Conservation (phyloP, 352 stramenopile genomes). For the Phytophthora podocarpi region DNA sequence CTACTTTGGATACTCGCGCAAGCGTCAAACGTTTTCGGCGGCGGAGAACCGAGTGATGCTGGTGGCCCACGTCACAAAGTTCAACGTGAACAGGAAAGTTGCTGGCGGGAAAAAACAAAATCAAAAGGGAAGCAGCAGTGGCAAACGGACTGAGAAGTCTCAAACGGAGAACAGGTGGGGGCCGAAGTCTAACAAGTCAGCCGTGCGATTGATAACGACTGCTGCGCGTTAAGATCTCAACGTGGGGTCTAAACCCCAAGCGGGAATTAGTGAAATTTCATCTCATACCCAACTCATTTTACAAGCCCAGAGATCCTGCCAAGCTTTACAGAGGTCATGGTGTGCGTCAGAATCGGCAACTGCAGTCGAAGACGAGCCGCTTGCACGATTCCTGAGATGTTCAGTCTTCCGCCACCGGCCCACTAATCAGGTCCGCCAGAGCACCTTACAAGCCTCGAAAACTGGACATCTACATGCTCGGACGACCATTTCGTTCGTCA, state of each 20-base stretch:
- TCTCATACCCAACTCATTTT: no score
- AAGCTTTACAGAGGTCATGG: no score
- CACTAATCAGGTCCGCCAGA: no score
- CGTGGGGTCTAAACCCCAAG: no score
- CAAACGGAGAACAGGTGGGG: conserved; percentile 13
- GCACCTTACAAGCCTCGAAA: no score
- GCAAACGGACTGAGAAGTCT: conserved; percentile 11
- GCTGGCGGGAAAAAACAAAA: neutral
- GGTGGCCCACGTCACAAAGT: conserved; percentile 53
- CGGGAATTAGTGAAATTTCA: no score
- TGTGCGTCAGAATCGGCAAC: no score
- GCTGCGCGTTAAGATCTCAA: neutral
- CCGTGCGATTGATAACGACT: neutral
- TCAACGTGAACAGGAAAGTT: conserved; percentile 32
- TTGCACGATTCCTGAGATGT: no score
- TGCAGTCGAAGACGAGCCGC: no score
- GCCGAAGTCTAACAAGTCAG: conserved; percentile 19
- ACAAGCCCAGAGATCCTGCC: no score
- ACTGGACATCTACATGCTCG: conserved; percentile 35
- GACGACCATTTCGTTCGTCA: conserved; percentile 30
- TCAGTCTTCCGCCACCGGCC: no score
- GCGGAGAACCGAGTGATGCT: conserved; percentile 50
- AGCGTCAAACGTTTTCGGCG: conserved; percentile 43
- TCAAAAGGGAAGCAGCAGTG: conserved; percentile 2
- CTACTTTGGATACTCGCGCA: conserved; percentile 44